Percentiles rank a stretch among this genome's conserved stretches.
phyloP scores from a whole-genome alignment of 1,284 basidiomycete genomes.

The Cutaneotrichosporon cutaneum region DNA sequence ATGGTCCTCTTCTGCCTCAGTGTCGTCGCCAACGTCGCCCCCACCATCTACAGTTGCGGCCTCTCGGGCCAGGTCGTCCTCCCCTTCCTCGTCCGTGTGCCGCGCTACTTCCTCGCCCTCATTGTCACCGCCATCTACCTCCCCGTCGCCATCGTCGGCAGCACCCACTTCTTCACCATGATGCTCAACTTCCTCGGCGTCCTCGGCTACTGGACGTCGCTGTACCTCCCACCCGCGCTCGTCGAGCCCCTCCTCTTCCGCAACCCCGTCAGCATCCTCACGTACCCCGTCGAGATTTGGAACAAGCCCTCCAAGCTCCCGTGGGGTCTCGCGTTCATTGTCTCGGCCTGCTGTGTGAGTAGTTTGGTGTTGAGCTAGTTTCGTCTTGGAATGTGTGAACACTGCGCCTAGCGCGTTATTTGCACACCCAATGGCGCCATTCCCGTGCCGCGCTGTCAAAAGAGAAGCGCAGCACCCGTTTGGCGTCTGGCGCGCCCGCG shows the following conservation, averaged over 20 bases:
- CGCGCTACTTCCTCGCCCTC: slow-evolving; percentile 82
- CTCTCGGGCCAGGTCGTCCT: slow-evolving; percentile 75
- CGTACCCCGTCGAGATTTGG: slow-evolving; percentile 47
- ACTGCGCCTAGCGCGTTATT: background rate
- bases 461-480: background rate
- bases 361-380: background rate
- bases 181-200: slow-evolving; percentile 50
- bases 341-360: slow-evolving; percentile 39
- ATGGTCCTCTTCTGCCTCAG: slow-evolving; percentile 63
- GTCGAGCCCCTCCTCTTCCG: slow-evolving; percentile 50
- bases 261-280: slow-evolving; percentile 37
- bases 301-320: slow-evolving; percentile 46
- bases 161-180: slow-evolving; percentile 44
- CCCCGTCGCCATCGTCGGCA: slow-evolving; percentile 50
- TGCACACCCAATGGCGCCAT: background rate
- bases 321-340: slow-evolving; percentile 44
- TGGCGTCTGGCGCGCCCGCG: background rate
- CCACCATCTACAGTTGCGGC: slow-evolving; percentile 78
- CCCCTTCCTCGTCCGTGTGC: slow-evolving; percentile 63
- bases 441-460: background rate
- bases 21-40: slow-evolving; percentile 78
- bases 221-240: slow-evolving; percentile 49
- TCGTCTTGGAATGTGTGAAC: too few species aligned
- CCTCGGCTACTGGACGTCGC: slow-evolving; percentile 51
- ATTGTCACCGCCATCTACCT: slow-evolving; percentile 69